These are phyloP conservation scores for Patellifolia procumbens DNA, from an alignment of 179 eudicot species.

Conservation along the genomic window DNA sequence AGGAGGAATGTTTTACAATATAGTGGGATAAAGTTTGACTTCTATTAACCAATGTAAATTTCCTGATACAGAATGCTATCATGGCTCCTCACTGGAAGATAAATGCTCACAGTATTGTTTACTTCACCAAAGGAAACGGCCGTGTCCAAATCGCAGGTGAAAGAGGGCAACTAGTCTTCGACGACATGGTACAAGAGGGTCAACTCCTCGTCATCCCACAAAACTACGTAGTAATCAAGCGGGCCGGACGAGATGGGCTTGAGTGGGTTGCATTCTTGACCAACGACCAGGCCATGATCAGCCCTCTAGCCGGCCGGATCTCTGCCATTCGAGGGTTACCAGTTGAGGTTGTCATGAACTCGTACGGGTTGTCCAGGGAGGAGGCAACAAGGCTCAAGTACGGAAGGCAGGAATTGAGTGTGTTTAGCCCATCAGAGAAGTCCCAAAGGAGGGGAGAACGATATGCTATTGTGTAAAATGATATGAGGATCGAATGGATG, in stretches of 20 bases:
- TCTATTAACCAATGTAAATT: too few species aligned
- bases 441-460: slow-evolving; percentile 25
- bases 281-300: slow-evolving; percentile 41
- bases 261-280: slow-evolving; percentile 72
- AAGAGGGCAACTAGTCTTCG: slow-evolving; percentile 45
- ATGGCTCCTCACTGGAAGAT: slow-evolving; percentile 62
- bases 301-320: slow-evolving; percentile 45
- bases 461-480: slow-evolving; percentile 29
- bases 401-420: slow-evolving; percentile 38
- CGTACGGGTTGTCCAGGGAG: slow-evolving; percentile 48
- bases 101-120: slow-evolving; percentile 57
- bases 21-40: too few species aligned
- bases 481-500: neutral
- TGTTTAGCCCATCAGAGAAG: slow-evolving; percentile 39
- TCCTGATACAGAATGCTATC: slow-evolving; percentile 49
- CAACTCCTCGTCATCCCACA: slow-evolving; percentile 68
- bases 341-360: slow-evolving; percentile 48
- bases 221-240: slow-evolving; percentile 50
- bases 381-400: slow-evolving; percentile 58
- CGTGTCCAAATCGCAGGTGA: slow-evolving; percentile 49
- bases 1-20: too few species aligned
- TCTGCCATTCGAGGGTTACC: slow-evolving; percentile 58
- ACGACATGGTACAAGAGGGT: slow-evolving; percentile 51
- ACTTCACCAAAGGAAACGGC: slow-evolving; percentile 50
- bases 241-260: slow-evolving; percentile 53